Evolutionary conservation across 2,329 filamentous ascomycete genomes (phyloP).

Genomic region (Phialophora chinensis): DNA sequence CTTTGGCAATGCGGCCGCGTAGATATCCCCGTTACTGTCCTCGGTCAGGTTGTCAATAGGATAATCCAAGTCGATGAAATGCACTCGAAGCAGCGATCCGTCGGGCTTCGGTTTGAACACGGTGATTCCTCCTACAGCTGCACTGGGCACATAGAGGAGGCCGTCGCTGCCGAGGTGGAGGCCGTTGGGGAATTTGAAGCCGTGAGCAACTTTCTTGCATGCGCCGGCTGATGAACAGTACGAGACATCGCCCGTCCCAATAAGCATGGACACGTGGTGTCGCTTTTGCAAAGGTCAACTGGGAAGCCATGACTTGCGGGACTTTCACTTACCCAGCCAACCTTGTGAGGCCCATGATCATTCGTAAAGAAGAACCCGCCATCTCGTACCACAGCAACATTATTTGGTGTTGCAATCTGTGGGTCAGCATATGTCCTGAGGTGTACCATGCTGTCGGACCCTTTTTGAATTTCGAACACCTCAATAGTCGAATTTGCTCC

Average conservation of each 20-base stretch:
- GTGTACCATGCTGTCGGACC: constrained; percentile 42
- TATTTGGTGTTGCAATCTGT: constrained; percentile 47
- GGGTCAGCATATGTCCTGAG: constrained; percentile 43
- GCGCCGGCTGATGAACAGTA: constrained; percentile 33
- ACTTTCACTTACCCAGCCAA: constrained; percentile 22
- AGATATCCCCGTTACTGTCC: constrained; percentile 47
- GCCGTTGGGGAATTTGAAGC: constrained; percentile 45
- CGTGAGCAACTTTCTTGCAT: constrained; percentile 32
- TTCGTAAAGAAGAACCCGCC: constrained; percentile 48
- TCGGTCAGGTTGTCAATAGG: constrained; percentile 48
- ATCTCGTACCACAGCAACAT: constrained; percentile 44
- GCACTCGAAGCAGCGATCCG: constrained; percentile 26
- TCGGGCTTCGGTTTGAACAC: constrained; percentile 35
- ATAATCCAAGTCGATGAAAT: constrained; percentile 41
- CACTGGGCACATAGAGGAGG: constrained; percentile 45
- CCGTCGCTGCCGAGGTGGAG: constrained; percentile 44
- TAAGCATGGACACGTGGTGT: constrained; percentile 34
- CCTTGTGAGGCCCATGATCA: constrained; percentile 45
- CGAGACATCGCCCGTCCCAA: constrained; percentile 39
- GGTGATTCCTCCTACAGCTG: constrained; percentile 38
- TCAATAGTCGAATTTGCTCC: constrained; percentile 50
- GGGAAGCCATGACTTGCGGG: background rate
- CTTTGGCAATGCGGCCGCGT: constrained; percentile 45
- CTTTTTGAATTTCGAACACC: constrained; percentile 42
- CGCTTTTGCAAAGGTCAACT: constrained; percentile 13